These are phyloP conservation scores for Tylopilus plumbeoviolaceoides DNA, from an alignment of 768 basidiomycete species.

Conservation along the genomic window DNA sequence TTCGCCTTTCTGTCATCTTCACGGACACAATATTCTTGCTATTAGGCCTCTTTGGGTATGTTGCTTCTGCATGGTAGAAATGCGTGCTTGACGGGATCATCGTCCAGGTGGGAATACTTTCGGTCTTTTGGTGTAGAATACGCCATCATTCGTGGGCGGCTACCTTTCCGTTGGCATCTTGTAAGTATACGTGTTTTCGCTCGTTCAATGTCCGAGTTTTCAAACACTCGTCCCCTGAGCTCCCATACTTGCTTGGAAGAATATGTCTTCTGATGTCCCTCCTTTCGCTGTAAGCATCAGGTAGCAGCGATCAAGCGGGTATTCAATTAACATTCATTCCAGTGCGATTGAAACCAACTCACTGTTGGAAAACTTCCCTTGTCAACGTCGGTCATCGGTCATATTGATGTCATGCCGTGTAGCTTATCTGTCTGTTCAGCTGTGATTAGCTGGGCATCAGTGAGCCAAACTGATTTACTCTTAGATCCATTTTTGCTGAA, in stretches of 20 bases:
- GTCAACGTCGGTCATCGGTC: conserved; percentile 17
- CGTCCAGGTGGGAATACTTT: conserved; percentile 25
- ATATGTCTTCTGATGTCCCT: conserved; percentile 10
- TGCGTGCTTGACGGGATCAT: background rate
- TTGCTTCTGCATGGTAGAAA: background rate
- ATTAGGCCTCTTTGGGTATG: conserved; percentile 20
- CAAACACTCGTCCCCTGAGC: conserved; percentile 1
- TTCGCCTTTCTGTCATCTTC: background rate
- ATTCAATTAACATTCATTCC: background rate
- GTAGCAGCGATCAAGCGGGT: too few relatives aligned
- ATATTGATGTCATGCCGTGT: background rate
- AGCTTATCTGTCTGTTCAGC: conserved; percentile 4
- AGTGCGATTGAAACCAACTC: conserved; percentile 6
- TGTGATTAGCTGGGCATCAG: conserved; percentile 1
- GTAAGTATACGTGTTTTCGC: conserved; percentile 9
- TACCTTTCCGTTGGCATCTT: conserved; percentile 25
- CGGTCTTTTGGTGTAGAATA: conserved; percentile 17
- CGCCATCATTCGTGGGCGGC: conserved; percentile 15
- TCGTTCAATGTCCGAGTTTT: background rate
- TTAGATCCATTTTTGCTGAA: background rate
- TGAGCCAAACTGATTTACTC: background rate
- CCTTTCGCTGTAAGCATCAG: conserved; percentile 12
- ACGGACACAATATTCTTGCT: conserved; percentile 7
- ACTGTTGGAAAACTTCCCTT: background rate
- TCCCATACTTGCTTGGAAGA: conserved; percentile 26